A percentile compares a stretch with the other conserved stretches of the same genome.
Conservation (phyloP, 352 stramenopile species). For the Pythium periplocum region DNA sequence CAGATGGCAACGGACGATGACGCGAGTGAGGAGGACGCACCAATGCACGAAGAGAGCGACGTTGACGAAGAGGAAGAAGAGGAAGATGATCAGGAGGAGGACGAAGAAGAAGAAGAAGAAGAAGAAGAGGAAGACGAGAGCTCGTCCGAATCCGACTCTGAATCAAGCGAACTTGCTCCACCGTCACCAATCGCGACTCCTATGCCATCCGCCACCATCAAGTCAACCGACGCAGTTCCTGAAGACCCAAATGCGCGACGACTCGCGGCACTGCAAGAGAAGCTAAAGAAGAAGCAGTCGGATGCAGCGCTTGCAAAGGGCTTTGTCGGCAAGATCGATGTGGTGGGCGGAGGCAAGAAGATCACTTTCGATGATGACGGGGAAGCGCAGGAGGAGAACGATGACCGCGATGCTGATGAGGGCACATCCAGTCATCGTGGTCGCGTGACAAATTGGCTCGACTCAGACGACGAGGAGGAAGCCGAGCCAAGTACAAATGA, state of each 20-base stretch:
- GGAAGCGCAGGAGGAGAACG: slow-evolving; percentile 28
- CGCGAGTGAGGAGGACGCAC: slow-evolving; percentile 1
- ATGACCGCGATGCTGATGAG: slow-evolving; percentile 5
- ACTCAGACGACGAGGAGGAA: slow-evolving; percentile 48
- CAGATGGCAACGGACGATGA: background rate
- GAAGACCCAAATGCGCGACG: slow-evolving; percentile 36
- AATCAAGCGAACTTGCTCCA: slow-evolving; percentile 1
- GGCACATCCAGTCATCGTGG: background rate
- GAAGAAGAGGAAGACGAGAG: slow-evolving; percentile 14
- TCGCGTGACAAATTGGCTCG: slow-evolving; percentile 40
- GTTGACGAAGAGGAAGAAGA: slow-evolving; percentile 5
- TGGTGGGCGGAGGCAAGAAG: slow-evolving; percentile 44
- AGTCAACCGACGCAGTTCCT: slow-evolving; percentile 2
- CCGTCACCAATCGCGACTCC: too few relatives aligned
- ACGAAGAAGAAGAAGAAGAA: background rate
- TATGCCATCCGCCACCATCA: too few relatives aligned
- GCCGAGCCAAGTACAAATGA: slow-evolving; percentile 15
- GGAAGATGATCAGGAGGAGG: slow-evolving; percentile 13
- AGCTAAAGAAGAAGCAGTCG: slow-evolving; percentile 20
- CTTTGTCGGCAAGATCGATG: slow-evolving; percentile 21
- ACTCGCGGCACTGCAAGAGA: slow-evolving; percentile 51
- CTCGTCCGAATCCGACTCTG: background rate
- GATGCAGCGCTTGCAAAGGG: slow-evolving; percentile 25
- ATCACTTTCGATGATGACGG: slow-evolving; percentile 75
- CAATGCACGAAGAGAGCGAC: slow-evolving; percentile 1